A percentile compares a stretch with the other conserved stretches of the same genome.
These are phyloP conservation scores for Keqinozyma sinolaborantium DNA, from an alignment of 1,139 yeast species.

Conservation along the genomic window DNA sequence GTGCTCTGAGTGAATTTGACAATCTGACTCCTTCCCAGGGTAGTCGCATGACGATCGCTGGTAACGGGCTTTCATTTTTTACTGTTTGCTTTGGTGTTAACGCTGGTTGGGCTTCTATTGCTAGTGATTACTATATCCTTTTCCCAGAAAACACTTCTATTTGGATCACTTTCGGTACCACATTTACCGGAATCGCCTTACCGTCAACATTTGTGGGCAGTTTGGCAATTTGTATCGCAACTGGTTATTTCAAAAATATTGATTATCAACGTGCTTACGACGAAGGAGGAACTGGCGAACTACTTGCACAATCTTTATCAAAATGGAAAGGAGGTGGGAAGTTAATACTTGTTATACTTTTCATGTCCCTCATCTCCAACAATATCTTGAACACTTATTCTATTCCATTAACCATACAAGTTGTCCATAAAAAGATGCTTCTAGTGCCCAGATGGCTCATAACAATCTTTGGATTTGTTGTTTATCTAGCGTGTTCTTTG, in stretches of 20 bases:
- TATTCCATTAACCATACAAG: background rate
- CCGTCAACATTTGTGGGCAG: background rate
- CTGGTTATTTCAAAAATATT: background rate
- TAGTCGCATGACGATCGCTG: slow-evolving; percentile 34
- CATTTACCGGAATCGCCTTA: background rate
- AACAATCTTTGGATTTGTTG: slow-evolving; percentile 16
- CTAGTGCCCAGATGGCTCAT: slow-evolving; percentile 22
- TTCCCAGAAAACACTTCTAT: slow-evolving; percentile 21
- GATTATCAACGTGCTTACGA: background rate
- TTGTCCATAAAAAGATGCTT: slow-evolving; percentile 6
- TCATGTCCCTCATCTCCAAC: slow-evolving; percentile 74
- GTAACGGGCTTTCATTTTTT: slow-evolving; percentile 23
- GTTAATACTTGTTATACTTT: slow-evolving; percentile 64
- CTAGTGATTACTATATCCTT: slow-evolving; percentile 30
- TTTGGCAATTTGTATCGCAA: background rate
- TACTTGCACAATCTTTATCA: background rate
- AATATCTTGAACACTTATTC: slow-evolving; percentile 38
- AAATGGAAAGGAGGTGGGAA: slow-evolving; percentile 21
- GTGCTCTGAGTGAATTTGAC: slow-evolving; percentile 23
- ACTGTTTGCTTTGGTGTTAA: slow-evolving; percentile 26
- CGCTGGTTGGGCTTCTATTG: slow-evolving; percentile 29
- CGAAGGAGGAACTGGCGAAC: background rate
- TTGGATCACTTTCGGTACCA: slow-evolving; percentile 10
- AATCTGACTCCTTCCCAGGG: slow-evolving; percentile 6
- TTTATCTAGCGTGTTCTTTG: slow-evolving; percentile 18